Evolutionary conservation across 2,329 filamentous ascomycete species (phyloP).

Genomic region (Huntiella decipiens): DNA sequence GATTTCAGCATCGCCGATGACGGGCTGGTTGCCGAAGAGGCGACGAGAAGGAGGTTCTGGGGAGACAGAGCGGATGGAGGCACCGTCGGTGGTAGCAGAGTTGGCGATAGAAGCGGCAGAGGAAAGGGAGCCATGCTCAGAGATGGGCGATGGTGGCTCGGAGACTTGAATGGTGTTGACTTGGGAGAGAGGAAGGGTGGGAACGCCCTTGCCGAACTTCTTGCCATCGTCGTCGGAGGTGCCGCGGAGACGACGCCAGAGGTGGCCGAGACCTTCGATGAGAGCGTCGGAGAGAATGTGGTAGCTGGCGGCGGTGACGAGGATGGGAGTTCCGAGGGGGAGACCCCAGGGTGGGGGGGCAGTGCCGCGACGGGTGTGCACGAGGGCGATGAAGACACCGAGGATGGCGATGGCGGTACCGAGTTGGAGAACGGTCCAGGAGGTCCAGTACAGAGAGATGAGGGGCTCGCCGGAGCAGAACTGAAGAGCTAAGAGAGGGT

Average conservation of each 20-base stretch:
- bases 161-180: slow-evolving; percentile 9
- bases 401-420: slow-evolving; percentile 38
- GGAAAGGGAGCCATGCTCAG: background rate
- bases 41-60: slow-evolving; percentile 7
- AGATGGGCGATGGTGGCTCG: slow-evolving; percentile 9
- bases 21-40: slow-evolving; percentile 14
- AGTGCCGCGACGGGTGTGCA: slow-evolving; percentile 27
- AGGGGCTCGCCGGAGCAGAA: slow-evolving; percentile 42
- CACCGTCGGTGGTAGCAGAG: background rate
- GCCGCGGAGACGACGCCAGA: slow-evolving; percentile 14
- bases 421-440: slow-evolving; percentile 40
- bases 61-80: background rate
- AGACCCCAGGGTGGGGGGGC: slow-evolving; percentile 32
- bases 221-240: slow-evolving; percentile 13
- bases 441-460: slow-evolving; percentile 41
- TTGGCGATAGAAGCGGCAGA: slow-evolving; percentile 1
- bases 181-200: slow-evolving; percentile 21
- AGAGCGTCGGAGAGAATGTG: slow-evolving; percentile 27
- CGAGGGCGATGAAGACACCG: slow-evolving; percentile 34
- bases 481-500: slow-evolving; percentile 31
- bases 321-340: slow-evolving; percentile 38
- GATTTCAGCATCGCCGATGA: slow-evolving; percentile 15
- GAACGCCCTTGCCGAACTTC: slow-evolving; percentile 2
- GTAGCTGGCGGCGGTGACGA: slow-evolving; percentile 36
- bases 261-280: slow-evolving; percentile 19